Evolutionary conservation across 352 stramenopile genomes (phyloP).

Genomic region (Pythium dissimile): DNA sequence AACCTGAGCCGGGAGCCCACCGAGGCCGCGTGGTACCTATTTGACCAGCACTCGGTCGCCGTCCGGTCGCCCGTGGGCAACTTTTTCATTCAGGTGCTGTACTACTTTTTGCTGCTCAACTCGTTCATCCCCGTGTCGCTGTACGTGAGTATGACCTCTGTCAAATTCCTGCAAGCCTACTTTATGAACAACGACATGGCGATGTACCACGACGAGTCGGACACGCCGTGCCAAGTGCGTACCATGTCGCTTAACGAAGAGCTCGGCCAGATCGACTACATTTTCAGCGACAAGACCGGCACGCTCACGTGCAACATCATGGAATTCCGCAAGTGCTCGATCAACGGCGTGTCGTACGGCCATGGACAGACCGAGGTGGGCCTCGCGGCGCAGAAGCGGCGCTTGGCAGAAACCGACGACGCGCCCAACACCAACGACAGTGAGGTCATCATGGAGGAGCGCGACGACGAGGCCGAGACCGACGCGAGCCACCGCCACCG

Average conservation of each 20-base stretch:
- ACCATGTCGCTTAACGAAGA: constrained; percentile 93
- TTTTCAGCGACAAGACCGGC: constrained; percentile 99
- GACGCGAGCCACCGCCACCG: constrained; percentile 35
- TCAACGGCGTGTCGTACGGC: constrained; percentile 93
- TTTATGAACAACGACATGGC: constrained; percentile 91
- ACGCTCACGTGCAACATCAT: constrained; percentile 99
- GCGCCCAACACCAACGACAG: constrained; percentile 23
- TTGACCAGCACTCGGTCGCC: constrained; percentile 39
- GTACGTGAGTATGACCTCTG: constrained; percentile 93
- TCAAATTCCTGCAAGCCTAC: constrained; percentile 91
- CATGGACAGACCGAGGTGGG: constrained; percentile 85
- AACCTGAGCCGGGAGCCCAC: constrained; percentile 41
- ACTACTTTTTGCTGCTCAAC: constrained; percentile 92
- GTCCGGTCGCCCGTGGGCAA: constrained; percentile 59
- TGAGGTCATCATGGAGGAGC: constrained; percentile 24
- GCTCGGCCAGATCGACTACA: constrained; percentile 94
- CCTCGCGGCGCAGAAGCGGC: constrained; percentile 61
- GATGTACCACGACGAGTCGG: constrained; percentile 91
- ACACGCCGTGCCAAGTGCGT: constrained; percentile 90
- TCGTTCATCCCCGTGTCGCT: constrained; percentile 95
- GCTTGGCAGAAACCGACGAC: constrained; percentile 36
- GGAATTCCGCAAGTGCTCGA: constrained; percentile 93
- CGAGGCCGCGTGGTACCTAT: constrained; percentile 71
- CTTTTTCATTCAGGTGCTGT: constrained; percentile 90
- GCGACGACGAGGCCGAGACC: constrained; percentile 32